Conservation (phyloP, 768 basidiomycete species). For the Ephemerocybe angulata region DNA sequence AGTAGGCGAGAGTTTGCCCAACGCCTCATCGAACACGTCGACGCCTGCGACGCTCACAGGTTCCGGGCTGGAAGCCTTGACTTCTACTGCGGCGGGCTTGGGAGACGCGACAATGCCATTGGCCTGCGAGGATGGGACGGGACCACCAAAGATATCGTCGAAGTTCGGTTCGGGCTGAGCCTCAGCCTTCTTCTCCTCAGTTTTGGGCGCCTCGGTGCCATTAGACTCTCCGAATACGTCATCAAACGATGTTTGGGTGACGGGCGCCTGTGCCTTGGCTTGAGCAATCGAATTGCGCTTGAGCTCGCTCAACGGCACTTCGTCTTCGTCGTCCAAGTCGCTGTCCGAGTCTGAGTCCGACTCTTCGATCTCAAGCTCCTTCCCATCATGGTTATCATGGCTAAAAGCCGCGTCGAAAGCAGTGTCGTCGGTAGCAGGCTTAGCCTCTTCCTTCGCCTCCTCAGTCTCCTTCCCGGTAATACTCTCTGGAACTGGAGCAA, state of each 20-base stretch:
- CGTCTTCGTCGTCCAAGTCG: slow-evolving; percentile 31
- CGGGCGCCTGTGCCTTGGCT: slow-evolving; percentile 9
- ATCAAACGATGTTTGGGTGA: slow-evolving; percentile 44
- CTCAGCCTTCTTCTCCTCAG: slow-evolving; percentile 3
- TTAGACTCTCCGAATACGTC: slow-evolving; percentile 46
- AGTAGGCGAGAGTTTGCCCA: slow-evolving; percentile 49
- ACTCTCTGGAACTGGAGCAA: slow-evolving; percentile 14
- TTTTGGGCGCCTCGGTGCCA: slow-evolving; percentile 16
- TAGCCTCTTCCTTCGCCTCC: slow-evolving; percentile 4
- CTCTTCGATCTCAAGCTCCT: slow-evolving; percentile 56
- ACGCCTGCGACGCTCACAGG: slow-evolving; percentile 48
- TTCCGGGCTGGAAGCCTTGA: too few species aligned
- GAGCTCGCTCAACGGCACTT: slow-evolving; percentile 35
- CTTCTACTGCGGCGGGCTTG: background rate
- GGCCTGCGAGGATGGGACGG: slow-evolving; percentile 6
- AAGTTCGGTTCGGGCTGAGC: slow-evolving; percentile 19
- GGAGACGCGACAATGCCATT: background rate
- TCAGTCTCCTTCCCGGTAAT: slow-evolving; percentile 14
- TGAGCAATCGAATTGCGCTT: slow-evolving; percentile 1
- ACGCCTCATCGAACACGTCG: slow-evolving; percentile 72
- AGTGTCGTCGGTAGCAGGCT: background rate
- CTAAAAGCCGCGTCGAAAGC: slow-evolving; percentile 49
- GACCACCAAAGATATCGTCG: slow-evolving; percentile 9
- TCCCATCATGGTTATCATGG: slow-evolving; percentile 48
- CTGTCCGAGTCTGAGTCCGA: slow-evolving; percentile 48